phyloP scores from a whole-genome alignment of 2,329 filamentous ascomycete genomes.

The Phialophora expanda region DNA sequence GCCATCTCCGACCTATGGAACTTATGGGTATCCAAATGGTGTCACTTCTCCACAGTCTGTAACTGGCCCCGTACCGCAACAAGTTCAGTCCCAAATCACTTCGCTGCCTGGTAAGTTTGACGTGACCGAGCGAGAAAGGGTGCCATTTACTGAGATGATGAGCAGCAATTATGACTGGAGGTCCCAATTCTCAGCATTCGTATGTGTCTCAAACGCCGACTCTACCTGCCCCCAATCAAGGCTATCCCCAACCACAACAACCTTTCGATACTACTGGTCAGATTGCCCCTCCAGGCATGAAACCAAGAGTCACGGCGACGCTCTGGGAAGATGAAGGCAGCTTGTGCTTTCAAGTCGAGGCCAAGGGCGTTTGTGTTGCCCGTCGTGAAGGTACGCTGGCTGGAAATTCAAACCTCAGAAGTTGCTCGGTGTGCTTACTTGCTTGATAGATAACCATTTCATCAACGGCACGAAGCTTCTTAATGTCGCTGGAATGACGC shows the following conservation, averaged over 20 bases:
- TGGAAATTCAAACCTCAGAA: not conserved
- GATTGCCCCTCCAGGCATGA: conserved; percentile 89
- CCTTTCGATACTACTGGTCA: conserved; percentile 89
- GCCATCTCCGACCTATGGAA: conserved; percentile 63
- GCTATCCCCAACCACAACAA: conserved; percentile 56
- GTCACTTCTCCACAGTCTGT: conserved; percentile 78
- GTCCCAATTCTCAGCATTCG: conserved; percentile 29
- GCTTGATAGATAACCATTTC: conserved; percentile 87
- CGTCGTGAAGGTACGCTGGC: conserved; percentile 76
- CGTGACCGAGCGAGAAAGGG: not conserved
- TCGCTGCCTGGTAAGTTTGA: conserved; percentile 62
- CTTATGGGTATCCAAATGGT: conserved; percentile 77
- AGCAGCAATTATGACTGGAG: conserved; percentile 48
- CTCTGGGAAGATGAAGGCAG: conserved; percentile 98
- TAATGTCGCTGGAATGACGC: conserved; percentile 97
- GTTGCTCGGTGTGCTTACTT: conserved; percentile 22
- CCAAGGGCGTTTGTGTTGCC: conserved; percentile 92
- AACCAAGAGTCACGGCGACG: conserved; percentile 93
- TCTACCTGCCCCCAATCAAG: conserved; percentile 43
- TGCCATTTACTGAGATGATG: conserved; percentile 23
- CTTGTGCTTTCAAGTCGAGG: conserved; percentile 96
- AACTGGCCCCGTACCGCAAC: conserved; percentile 69
- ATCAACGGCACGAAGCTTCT: conserved; percentile 97
- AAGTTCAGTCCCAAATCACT: conserved; percentile 71
- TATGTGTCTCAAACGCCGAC: conserved; percentile 35